A percentile compares a stretch with the other conserved stretches of the same genome.
phyloP scores from a whole-genome alignment of 192 early-diverging fungal genomes.

The Diversispora eburnea region DNA sequence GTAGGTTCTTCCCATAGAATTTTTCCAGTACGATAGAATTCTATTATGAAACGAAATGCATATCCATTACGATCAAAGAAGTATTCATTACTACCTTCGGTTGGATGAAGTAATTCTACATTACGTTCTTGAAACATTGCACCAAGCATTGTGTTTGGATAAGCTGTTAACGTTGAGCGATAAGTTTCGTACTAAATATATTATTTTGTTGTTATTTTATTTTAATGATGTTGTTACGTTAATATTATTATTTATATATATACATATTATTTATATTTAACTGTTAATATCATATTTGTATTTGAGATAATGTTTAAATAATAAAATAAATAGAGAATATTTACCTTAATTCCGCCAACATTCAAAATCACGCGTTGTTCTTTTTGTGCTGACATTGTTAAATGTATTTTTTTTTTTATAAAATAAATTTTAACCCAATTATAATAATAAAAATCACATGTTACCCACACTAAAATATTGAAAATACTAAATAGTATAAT shows the following conservation, averaged over 20 bases:
- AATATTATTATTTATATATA: neutral
- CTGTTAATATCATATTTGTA: too few relatives aligned
- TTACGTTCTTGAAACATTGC: neutral
- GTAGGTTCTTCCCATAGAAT: neutral
- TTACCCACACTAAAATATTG: too few relatives aligned
- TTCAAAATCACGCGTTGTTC: neutral
- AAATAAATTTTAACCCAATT: too few relatives aligned
- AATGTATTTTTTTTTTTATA: neutral
- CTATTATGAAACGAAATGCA: neutral
- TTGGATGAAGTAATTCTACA: neutral
- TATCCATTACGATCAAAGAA: neutral
- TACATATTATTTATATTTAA: neutral
- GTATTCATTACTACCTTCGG: neutral
- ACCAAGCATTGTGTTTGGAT: conserved; percentile 7
- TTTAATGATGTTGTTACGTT: too few relatives aligned
- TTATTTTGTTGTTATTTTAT: too few relatives aligned
- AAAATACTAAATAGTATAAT: too few relatives aligned
- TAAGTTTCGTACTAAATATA: conserved; percentile 5
- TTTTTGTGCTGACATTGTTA: neutral
- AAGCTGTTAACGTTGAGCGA: conserved; percentile 1
- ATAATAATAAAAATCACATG: too few relatives aligned
- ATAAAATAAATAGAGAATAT: too few relatives aligned
- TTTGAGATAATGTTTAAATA: too few relatives aligned
- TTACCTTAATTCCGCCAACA: conserved; percentile 13
- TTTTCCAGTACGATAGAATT: neutral